Base-by-base conservation (phyloP, 768 basidiomycete genomes). In the Austroboletus festivus region DNA sequence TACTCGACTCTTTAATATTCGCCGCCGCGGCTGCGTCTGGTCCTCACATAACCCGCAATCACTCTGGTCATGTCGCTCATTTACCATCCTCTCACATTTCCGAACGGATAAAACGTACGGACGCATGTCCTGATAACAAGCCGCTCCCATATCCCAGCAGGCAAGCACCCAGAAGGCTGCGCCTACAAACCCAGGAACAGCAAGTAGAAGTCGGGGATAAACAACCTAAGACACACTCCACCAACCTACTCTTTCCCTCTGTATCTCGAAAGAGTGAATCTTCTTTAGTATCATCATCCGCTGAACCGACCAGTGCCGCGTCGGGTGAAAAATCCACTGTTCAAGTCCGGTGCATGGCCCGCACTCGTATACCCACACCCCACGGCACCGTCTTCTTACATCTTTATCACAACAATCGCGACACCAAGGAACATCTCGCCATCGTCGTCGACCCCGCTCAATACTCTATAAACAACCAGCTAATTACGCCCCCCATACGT, bases 281-380 rank as follows among this genome's bases (percentile, higher is more conserved):
- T 9, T 7, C 70, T 22, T 72, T 73, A n/a, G 47, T 71, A 16
- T 47, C 53, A 18, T 48, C 55, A 46, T 50, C 49, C 61, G 42
- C 61, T 26, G 46, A 54, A 46, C 69, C 60, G 34, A 39, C 48
- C 24, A 65, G 21, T 9, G 5, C 31, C n/a, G 12, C 22, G 8
- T 40, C 50, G 33, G 47, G 23, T 33, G 50, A 48, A n/a, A 47
- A 10, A 35, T 13, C 38, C 18, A 33, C 39, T 4, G 47, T 89
- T n/a, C 73, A 82, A 47, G 89, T 97, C 23, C 85, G 82, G 65
- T 99, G 96, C 68, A 91, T 95, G 83, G 96, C 93, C 12, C 88
- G 96, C 48, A 97, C 96, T 4, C 87, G 96, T 48, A 90, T 98
- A 65, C 96, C 96, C 35, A 99, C 96, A 0, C 90, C 91, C 0